Conservation (phyloP, 2,329 filamentous ascomycete genomes). For the Xylariaceae sp. region DNA sequence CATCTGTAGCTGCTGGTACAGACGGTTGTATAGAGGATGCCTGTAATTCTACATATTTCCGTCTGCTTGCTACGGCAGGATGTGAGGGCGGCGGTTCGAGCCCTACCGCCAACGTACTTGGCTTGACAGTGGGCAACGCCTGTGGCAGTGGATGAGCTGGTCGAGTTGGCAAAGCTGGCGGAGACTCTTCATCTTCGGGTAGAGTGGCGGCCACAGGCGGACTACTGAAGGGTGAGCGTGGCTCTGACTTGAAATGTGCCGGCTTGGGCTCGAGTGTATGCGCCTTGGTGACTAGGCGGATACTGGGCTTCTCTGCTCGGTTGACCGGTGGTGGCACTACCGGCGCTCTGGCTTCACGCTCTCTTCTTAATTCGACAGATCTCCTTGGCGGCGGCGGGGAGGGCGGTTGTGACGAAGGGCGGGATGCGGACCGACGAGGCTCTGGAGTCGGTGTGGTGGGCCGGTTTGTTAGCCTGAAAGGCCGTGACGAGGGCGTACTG, state of each 20-base stretch:
- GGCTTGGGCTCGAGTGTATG: conserved; percentile 30
- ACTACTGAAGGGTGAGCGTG: conserved; percentile 76
- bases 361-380: conserved; percentile 53
- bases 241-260: conserved; percentile 35
- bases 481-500: conserved; percentile 36
- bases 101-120: conserved; percentile 30
- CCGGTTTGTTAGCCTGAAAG: conserved; percentile 51
- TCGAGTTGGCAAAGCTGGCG: conserved; percentile 44
- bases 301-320: conserved; percentile 71
- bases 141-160: conserved; percentile 42
- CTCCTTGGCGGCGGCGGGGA: conserved; percentile 60
- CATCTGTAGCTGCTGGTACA: conserved; percentile 38
- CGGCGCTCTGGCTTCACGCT: conserved; percentile 37
- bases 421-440: conserved; percentile 41
- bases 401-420: conserved; percentile 47
- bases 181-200: conserved; percentile 41
- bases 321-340: conserved; percentile 69
- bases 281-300: conserved; percentile 41
- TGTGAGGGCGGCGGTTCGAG: conserved; percentile 52
- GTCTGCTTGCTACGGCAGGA: conserved; percentile 40
- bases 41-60: conserved; percentile 40
- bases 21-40: conserved; percentile 34
- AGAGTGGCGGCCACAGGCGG: conserved; percentile 70
- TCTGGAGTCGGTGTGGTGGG: conserved; percentile 49
- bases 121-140: conserved; percentile 24